A percentile compares a stretch with the other conserved stretches of the same genome.
These are phyloP conservation scores for Didymella pinodella DNA, from an alignment of 2,329 filamentous ascomycete species.

Conservation along the genomic window DNA sequence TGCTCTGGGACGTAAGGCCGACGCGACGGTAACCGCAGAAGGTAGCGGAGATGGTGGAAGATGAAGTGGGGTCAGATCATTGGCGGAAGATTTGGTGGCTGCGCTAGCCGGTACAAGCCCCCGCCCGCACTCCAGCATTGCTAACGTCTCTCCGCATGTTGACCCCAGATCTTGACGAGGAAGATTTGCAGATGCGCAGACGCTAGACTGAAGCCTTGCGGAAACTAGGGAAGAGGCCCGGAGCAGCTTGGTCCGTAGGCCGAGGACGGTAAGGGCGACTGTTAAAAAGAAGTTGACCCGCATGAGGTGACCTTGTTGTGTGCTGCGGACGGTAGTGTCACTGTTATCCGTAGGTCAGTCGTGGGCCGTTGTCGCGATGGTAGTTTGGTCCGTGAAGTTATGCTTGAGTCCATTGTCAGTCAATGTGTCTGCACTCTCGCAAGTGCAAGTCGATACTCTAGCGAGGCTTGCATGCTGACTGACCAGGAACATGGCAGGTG, in stretches of 20 bases:
- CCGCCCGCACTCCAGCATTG: slow-evolving; percentile 10
- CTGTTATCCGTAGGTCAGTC: neutral
- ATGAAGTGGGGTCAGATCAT: slow-evolving; percentile 23
- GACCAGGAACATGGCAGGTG: neutral
- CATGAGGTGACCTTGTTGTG: neutral
- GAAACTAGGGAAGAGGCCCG: slow-evolving; percentile 19
- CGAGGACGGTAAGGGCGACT: slow-evolving; percentile 11
- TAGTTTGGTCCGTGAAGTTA: neutral
- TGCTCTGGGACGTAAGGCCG: slow-evolving; percentile 3
- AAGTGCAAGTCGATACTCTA: neutral
- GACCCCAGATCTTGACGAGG: slow-evolving; percentile 28
- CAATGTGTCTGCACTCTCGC: neutral
- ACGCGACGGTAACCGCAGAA: neutral
- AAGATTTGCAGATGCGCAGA: slow-evolving; percentile 12
- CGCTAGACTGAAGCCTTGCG: slow-evolving; percentile 6
- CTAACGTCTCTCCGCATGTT: slow-evolving; percentile 25
- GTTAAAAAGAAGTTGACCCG: slow-evolving; percentile 4
- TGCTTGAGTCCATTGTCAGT: neutral
- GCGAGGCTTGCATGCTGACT: neutral
- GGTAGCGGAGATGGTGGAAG: neutral
- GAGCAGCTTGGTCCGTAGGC: slow-evolving; percentile 15
- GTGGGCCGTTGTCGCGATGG: neutral
- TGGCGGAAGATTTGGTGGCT: slow-evolving; percentile 41
- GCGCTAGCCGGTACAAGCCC: slow-evolving; percentile 20
- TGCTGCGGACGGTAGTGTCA: neutral